Conservation (phyloP, 768 basidiomycete species). For the Russula foetens region DNA sequence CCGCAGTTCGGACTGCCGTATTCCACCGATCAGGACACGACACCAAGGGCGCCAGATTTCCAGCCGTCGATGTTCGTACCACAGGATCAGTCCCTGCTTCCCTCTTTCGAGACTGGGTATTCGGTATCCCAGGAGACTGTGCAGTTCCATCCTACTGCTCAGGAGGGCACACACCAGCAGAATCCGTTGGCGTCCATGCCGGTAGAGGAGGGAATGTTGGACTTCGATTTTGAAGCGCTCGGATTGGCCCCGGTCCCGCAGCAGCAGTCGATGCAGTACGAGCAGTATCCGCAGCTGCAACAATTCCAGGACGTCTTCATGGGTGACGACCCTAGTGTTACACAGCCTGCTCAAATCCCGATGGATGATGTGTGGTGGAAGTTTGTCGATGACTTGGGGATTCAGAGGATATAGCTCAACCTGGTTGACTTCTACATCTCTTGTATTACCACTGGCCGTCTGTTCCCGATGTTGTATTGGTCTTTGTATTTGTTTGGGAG, state of each 20-base stretch:
- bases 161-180: neutral
- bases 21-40: neutral
- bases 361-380: slow-evolving; percentile 36
- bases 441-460: neutral
- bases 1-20: slow-evolving; percentile 7
- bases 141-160: neutral
- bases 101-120: slow-evolving; percentile 2
- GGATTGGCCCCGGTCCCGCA: neutral
- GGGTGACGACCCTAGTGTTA: slow-evolving; percentile 7
- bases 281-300: slow-evolving; percentile 7
- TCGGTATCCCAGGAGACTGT: neutral
- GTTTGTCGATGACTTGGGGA: slow-evolving; percentile 29
- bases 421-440: neutral
- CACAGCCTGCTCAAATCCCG: slow-evolving; percentile 8
- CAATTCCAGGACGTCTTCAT: slow-evolving; percentile 11
- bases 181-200: neutral
- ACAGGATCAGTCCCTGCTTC: neutral
- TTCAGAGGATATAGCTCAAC: slow-evolving; percentile 4
- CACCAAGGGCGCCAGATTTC: neutral
- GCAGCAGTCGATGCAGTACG: slow-evolving; percentile 9
- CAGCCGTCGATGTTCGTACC: neutral
- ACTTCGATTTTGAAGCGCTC: slow-evolving; percentile 3
- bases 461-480: too few relatives aligned
- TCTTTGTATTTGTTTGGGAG: neutral
- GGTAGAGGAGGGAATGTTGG: neutral